A percentile compares a stretch with the other conserved stretches of the same genome.
These are phyloP conservation scores for Batkoa obscura DNA, from an alignment of 371 early-diverging fungal genomes.

Conservation along the genomic window DNA sequence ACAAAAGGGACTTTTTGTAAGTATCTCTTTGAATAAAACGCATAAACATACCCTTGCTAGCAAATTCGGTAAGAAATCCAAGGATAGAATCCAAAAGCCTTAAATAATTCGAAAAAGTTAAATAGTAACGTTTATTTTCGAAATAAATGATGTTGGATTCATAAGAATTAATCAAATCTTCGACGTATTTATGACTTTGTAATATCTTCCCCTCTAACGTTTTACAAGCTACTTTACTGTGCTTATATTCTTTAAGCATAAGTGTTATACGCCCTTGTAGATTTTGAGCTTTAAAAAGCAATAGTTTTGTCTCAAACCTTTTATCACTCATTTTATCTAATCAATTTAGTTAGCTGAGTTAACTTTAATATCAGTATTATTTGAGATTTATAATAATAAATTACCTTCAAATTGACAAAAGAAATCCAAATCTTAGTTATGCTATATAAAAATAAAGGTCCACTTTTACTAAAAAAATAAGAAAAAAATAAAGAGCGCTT, in stretches of 20 bases:
- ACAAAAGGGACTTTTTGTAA: neutral
- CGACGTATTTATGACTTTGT: neutral
- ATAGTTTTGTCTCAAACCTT: neutral
- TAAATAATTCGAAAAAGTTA: neutral
- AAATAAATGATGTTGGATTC: neutral
- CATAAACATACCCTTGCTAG: neutral
- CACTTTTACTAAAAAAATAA: no score
- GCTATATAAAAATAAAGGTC: no score
- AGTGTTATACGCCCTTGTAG: neutral
- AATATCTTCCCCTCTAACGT: neutral
- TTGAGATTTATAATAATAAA: no score
- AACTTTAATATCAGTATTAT: no score
- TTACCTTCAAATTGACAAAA: no score
- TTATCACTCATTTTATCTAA: neutral
- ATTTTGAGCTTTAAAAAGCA: neutral
- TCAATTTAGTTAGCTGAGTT: no score
- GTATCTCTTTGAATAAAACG: neutral
- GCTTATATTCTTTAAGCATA: neutral
- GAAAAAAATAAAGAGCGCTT: no score
- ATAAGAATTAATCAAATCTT: neutral
- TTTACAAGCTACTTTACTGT: neutral
- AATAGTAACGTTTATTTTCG: neutral
- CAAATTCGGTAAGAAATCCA: neutral
- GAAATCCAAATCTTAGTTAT: no score
- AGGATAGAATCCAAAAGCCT: neutral